Base-by-base conservation (phyloP, 352 stramenopile genomes). In the Aphanomyces invadans region DNA sequence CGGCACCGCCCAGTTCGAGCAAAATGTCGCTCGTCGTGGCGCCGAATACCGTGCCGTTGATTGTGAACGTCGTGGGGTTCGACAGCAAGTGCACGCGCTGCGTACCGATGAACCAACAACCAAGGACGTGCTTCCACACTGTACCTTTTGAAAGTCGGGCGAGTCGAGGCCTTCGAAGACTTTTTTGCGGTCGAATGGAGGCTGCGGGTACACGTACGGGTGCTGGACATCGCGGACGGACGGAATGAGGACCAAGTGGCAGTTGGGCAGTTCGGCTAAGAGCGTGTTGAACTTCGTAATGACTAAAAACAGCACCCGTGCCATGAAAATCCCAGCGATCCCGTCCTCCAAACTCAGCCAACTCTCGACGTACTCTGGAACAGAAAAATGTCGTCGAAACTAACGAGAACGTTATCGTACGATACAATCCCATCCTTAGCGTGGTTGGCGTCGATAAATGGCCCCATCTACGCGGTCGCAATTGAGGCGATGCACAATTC, bases 401-500 rank as follows among this genome's bases (percentile, higher is more conserved):
- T 85, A 25, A 90, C 62, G 74, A 90, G 87, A 78, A 90, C 88
- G 60, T 67, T 78, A 45, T 94, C 80, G 55, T 88, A 90, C 60
- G 81, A 76, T 15, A 89, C 80, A 29, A 93, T 64, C 12, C 91
- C 92, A 39, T 89, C 76, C 59, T 90, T 72, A 19, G 87, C 77
- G 67, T 99, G 95, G 62, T 88, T 83, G 23, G 78, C 80, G 74
- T 98, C 95, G 26, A 99, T 96, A 79, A 99, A 99, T 15, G 96
- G 96, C 17, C 96, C 96, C 38, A 95, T 82, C 84, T 92, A 44
- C 2, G 71, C 17, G 31, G 23, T 17, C 2, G 42, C 10, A 48
- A 7, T 31, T 17, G 4, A 32, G 19, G 26, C 36, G 7, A 42
- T 42, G 36, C 15, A 42, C 15, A 42, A 42, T 15, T 42, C 7